phyloP scores from a whole-genome alignment of 2,329 filamentous ascomycete genomes.

The Scedosporium boydii region DNA sequence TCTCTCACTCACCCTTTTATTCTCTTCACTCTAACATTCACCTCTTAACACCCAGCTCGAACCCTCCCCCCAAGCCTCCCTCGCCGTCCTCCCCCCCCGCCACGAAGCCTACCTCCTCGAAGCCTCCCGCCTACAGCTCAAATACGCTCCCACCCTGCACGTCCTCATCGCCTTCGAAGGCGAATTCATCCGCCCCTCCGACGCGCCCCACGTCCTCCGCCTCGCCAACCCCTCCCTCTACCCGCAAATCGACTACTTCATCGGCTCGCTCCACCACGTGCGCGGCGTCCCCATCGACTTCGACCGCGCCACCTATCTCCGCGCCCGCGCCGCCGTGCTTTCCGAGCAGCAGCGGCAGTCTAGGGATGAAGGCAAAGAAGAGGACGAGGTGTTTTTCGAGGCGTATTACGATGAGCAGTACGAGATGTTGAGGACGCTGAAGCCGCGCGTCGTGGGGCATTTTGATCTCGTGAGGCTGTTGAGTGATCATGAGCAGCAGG shows the following conservation, averaged over 20 bases:
- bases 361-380: slow-evolving; percentile 21
- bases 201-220: slow-evolving; percentile 44
- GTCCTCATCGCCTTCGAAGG: slow-evolving; percentile 86
- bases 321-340: slow-evolving; percentile 41
- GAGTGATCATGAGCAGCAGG: slow-evolving; percentile 41
- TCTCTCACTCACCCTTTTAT: neutral
- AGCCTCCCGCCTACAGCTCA: slow-evolving; percentile 60
- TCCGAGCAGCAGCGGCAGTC: slow-evolving; percentile 9
- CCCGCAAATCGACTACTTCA: slow-evolving; percentile 73
- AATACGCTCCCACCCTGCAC: slow-evolving; percentile 62
- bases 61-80: slow-evolving; percentile 22
- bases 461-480: slow-evolving; percentile 85
- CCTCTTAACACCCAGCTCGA: neutral
- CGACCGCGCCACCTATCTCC: slow-evolving; percentile 55
- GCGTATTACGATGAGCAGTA: slow-evolving; percentile 84
- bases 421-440: slow-evolving; percentile 63
- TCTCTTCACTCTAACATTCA: slow-evolving; percentile 37
- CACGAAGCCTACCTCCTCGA: slow-evolving; percentile 68
- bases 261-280: slow-evolving; percentile 89
- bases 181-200: slow-evolving; percentile 76
- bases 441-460: slow-evolving; percentile 77
- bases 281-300: slow-evolving; percentile 83
- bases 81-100: slow-evolving; percentile 39
- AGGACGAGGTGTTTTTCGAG: slow-evolving; percentile 65
- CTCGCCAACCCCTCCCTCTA: slow-evolving; percentile 46